phyloP scores from a whole-genome alignment of 2,329 filamentous ascomycete genomes.

The Neurospora sp. region DNA sequence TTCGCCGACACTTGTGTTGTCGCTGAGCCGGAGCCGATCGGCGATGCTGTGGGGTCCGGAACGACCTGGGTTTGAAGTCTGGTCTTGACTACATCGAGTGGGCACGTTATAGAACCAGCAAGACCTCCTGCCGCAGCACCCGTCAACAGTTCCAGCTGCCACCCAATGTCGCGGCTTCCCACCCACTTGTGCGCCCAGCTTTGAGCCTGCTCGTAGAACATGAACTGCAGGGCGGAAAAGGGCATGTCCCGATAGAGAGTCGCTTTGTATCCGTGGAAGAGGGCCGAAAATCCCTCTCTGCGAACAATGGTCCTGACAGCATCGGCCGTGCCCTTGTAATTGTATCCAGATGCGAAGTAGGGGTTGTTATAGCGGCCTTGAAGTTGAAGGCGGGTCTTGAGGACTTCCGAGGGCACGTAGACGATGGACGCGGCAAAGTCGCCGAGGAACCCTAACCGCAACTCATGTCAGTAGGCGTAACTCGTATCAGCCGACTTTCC shows the following conservation, averaged over 20 bases:
- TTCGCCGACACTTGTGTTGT: slow-evolving; percentile 12
- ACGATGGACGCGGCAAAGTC: slow-evolving; percentile 86
- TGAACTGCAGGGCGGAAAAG: slow-evolving; percentile 93
- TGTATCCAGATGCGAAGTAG: slow-evolving; percentile 88
- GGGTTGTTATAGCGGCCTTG: slow-evolving; percentile 95
- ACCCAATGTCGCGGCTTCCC: slow-evolving; percentile 72
- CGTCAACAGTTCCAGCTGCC: slow-evolving; percentile 77
- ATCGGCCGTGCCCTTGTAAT: slow-evolving; percentile 79
- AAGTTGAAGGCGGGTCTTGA: slow-evolving; percentile 93
- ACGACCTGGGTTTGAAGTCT: slow-evolving; percentile 84
- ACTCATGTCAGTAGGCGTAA: slow-evolving; percentile 1
- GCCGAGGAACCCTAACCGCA: slow-evolving; percentile 66
- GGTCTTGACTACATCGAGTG: slow-evolving; percentile 95
- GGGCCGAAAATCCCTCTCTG: slow-evolving; percentile 70
- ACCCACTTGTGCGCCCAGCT: slow-evolving; percentile 70
- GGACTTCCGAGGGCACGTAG: slow-evolving; percentile 93
- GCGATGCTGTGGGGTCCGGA: slow-evolving; percentile 23
- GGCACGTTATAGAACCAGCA: slow-evolving; percentile 89
- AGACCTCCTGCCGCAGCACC: slow-evolving; percentile 84
- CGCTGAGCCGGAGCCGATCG: slow-evolving; percentile 18
- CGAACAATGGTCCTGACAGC: slow-evolving; percentile 78
- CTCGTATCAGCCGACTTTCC: background rate
- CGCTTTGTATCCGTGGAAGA: slow-evolving; percentile 96
- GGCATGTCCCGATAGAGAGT: slow-evolving; percentile 90
- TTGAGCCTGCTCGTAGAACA: slow-evolving; percentile 95